Evolutionary conservation across 179 eudicot genomes (phyloP), one percentile per base, ranked within the genome.

Genomic region (Beta lomatogona): DNA sequence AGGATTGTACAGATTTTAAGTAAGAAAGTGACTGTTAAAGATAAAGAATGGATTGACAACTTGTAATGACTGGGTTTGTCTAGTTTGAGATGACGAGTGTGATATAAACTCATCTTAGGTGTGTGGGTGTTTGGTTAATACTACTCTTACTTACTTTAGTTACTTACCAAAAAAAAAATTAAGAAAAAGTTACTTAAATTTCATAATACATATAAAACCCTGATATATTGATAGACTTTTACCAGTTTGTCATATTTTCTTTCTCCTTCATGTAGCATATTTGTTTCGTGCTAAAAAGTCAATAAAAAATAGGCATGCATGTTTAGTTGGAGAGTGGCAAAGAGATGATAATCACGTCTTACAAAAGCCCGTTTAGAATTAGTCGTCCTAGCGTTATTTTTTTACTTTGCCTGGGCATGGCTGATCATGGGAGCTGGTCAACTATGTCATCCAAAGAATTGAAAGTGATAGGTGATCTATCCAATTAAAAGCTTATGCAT

Each of bases 301-400:
- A 12, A 21, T 61, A 4, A 8, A n/a, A n/a, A 2, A 61, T 11
- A 21, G n/a, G 9, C 5, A 14, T 13, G 36, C 71, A 67, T 12
- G 64, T 22, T 61, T 61, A 61, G 69, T 41, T 22, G 76, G 68
- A 79, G 54, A 21, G 36, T 71, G 58, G 59, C 28, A 61, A 70
- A 71, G 68, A 6, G 63, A 71, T 45, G 76, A 79, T 58, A 48
- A 57, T 73, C 82, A 79, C 82, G 76, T 79, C 76, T 25, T 64
- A 70, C 28, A 19, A 4, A 46, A 36, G 15, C 13, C 7, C 55
- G 41, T 18, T 21, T 57, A 45, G 57, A 45, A 75, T 36, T 19
- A 48, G 74, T 71, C 22, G 9, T 45, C 22, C 0, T 46, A 19
- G 11, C 6, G 6, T 19, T 60, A 18, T 48, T 45, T 6, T 25